These are phyloP conservation scores for Psidium guajava DNA, from an alignment of 345 rosid species.

Conservation along the genomic window DNA sequence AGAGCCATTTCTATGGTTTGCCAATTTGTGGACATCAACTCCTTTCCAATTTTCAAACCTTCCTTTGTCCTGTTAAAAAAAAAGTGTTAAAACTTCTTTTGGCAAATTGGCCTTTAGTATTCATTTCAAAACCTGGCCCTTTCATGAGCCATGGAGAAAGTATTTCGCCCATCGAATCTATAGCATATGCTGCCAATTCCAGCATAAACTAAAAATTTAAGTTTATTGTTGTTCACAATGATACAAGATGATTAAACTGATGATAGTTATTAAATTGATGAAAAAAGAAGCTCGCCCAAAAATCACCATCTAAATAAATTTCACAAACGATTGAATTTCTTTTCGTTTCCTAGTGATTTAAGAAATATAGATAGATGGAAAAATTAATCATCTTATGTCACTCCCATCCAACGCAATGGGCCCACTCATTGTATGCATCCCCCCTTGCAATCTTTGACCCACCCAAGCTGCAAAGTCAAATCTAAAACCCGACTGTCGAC, in stretches of 20 bases:
- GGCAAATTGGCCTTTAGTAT: too few relatives aligned
- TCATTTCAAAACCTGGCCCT: too few relatives aligned
- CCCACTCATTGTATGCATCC: not conserved
- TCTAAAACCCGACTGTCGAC: not conserved
- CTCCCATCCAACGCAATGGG: not conserved
- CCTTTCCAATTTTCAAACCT: too few relatives aligned
- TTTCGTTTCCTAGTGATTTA: not conserved
- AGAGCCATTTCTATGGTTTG: too few relatives aligned
- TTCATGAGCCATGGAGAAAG: too few relatives aligned
- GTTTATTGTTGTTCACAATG: not conserved
- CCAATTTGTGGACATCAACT: too few relatives aligned
- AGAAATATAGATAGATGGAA: not conserved
- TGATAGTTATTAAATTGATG: not conserved
- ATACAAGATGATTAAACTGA: not conserved
- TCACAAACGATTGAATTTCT: not conserved
- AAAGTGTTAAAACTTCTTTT: too few relatives aligned
- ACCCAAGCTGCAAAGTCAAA: not conserved
- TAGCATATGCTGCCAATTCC: not conserved
- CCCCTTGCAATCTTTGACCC: not conserved
- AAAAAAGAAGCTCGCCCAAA: not conserved
- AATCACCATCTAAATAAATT: not conserved
- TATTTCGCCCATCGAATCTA: not conserved
- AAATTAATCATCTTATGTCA: not conserved
- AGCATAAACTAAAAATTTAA: not conserved
- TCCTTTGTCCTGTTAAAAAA: too few relatives aligned